phyloP scores from a whole-genome alignment of 2,329 filamentous ascomycete species.

The Fusarium sp. region DNA sequence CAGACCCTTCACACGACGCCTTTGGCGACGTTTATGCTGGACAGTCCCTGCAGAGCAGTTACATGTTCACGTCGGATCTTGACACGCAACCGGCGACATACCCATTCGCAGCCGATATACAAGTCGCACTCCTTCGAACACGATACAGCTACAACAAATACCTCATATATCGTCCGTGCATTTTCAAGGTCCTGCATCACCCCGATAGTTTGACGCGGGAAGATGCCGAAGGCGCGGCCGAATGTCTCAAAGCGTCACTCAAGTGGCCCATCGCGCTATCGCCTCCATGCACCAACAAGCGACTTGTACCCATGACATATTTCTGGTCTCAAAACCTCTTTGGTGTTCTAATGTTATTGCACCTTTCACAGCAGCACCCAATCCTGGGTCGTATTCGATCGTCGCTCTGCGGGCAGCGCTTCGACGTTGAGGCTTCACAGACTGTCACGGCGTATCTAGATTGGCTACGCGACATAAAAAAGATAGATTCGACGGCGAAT shows the following conservation, averaged over 20 bases:
- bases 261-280: conserved; percentile 70
- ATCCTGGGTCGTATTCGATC: conserved; percentile 62
- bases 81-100: conserved; percentile 51
- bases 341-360: conserved; percentile 66
- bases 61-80: conserved; percentile 43
- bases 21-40: conserved; percentile 36
- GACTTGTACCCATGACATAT: conserved; percentile 68
- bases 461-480: conserved; percentile 69
- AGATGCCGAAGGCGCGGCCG: conserved; percentile 65
- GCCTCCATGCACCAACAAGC: conserved; percentile 66
- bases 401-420: conserved; percentile 59
- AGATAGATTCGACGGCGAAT: conserved; percentile 63
- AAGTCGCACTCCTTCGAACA: conserved; percentile 67
- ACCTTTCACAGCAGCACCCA: conserved; percentile 63
- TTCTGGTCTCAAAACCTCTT: conserved; percentile 73
- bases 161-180: conserved; percentile 66
- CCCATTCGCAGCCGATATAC: conserved; percentile 65
- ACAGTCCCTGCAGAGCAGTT: conserved; percentile 35
- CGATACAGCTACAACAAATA: conserved; percentile 70
- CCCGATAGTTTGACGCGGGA: conserved; percentile 64
- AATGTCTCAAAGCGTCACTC: conserved; percentile 67
- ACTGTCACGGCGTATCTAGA: conserved; percentile 66
- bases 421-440: conserved; percentile 62
- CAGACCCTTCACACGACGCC: conserved; percentile 32
- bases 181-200: conserved; percentile 70